Evolutionary conservation across 208 protist species (phyloP).

Genomic region (Trypanosoma mega): DNA sequence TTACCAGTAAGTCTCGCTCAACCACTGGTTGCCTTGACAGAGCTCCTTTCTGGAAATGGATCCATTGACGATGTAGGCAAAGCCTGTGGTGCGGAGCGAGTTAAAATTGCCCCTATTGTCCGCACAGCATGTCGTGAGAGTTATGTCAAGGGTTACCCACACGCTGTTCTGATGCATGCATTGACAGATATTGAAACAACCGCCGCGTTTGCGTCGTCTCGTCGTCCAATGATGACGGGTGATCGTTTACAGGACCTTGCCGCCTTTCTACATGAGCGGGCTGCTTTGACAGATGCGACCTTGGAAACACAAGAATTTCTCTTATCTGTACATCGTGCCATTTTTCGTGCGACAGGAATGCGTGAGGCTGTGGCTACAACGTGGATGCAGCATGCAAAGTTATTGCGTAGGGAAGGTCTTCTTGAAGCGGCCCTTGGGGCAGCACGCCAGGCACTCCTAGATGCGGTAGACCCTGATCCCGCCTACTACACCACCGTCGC

Average conservation of each 20-base stretch:
- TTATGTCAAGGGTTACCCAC: conserved; percentile 67
- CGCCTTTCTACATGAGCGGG: conserved; percentile 33
- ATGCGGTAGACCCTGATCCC: conserved; percentile 18
- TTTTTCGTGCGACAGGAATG: conserved; percentile 68
- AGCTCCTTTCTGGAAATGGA: conserved; percentile 13
- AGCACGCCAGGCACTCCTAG: conserved; percentile 54
- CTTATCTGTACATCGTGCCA: conserved; percentile 72
- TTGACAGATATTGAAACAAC: conserved; percentile 74
- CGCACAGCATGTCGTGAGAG: conserved; percentile 62
- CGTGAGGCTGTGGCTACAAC: conserved; percentile 54
- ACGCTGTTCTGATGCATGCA: conserved; percentile 71
- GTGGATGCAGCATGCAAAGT: conserved; percentile 82
- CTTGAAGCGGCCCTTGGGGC: conserved; percentile 75
- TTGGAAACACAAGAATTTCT: conserved; percentile 77
- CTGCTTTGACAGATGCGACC: conserved; percentile 52
- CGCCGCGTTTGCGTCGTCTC: conserved; percentile 29
- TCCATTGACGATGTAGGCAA: conserved; percentile 20
- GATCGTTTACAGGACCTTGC: conserved; percentile 19
- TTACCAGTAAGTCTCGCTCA: conserved; percentile 43
- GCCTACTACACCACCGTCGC: conserved; percentile 79
- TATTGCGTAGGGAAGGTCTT: conserved; percentile 75
- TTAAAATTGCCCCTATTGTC: conserved; percentile 51
- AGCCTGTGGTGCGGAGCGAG: conserved; percentile 30
- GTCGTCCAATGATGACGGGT: not conserved
- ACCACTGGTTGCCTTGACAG: conserved; percentile 30